Evolutionary conservation across 192 early-diverging fungal genomes (phyloP), one percentile per base, ranked within the genome.

Genomic region (Backusella tarrabulga): DNA sequence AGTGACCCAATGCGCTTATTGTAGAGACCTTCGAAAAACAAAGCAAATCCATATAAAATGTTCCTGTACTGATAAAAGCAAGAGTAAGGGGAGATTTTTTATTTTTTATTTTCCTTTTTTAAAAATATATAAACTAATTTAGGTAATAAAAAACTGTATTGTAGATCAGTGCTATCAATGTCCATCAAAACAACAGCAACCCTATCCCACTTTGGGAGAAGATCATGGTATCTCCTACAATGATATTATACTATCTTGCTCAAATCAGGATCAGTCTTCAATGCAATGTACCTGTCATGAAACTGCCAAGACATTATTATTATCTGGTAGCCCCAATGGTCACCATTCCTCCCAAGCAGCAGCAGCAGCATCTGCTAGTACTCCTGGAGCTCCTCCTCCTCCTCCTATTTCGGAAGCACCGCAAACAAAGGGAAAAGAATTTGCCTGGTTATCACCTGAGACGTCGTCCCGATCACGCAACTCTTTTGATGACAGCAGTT

Each of bases 1-100:
- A 4, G 83, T 88, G 21, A 89, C 90, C 14, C 91, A 93, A 75
- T 93, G 92, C 78, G 38, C 78, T 46, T 87, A 84, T 74, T 93
- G 92, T 74, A 87, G 89, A 40, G 88, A 91, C 67, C 76, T 92
- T 17, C 86, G 91, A 67, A 91, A 88, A 66, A 87, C 88, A 9
- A 86, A 88, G 46, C 90, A 92, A 80, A 86, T 88, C 7, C 89
- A 90, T 67, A 87, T 89, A 8, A 90, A 90, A 79, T 93, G 92
- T 67, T 74, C 41, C 29, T 86, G 40, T 92, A 90, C 77, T 77
- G 81, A 21, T 29, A 81, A 54, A 67, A 73, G 17, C 14, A 67
- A 68, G 68, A 67, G 41, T 67, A 74, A 74, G 34, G 5, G 1
- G n/a, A 4, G 23, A 15, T 35, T 41, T 40, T 23, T 52, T 50